Evolutionary conservation across 306 rosid genomes (phyloP), one percentile per base, ranked within the genome.

Genomic region (Comarum palustre): DNA sequence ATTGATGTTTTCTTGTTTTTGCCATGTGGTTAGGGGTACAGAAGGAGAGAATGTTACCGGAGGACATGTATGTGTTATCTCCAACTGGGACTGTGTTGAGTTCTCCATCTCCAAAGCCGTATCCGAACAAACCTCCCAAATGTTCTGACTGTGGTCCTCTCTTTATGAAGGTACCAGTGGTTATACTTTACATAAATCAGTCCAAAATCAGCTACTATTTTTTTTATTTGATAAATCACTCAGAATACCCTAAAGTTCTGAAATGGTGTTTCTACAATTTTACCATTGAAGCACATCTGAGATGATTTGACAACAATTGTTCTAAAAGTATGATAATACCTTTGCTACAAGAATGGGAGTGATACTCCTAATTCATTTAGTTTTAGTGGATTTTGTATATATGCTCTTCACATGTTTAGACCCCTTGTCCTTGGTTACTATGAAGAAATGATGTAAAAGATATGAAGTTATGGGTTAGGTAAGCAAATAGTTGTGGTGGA

Each of bases 11-110:
- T 55, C 76, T 22, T 39, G 69, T 65, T 12, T 50, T 68, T 77
- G 72, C 54, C 46, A 68, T 71, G 73, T 78, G 79, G 65, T 71
- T 75, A 94, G 99, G 95, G 46, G 99, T 94, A 77, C 99, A 89
- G 87, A 91, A 91, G 77, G 97, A 94, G 84, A 88, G 99, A 78
- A 91, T 94, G 97, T 86, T 88, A 65, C 89, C 97, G 0, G 98
- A 87, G 82, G 98, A 94, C 73, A 91, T 94, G 97, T 94, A 89
- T 64, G 87, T 94, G 75, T 46, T 94, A 62, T 79, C 96, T 66
- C 79, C 87, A 12, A 78, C 69, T 80, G 97, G 97, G 58, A 66
- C 90, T 50, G 36, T 91, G 81, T 75, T 94, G 88, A 75, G 82
- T 68, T 73, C 90, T 58, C 98, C 98, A 73, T 85, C 90, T 66